Percentiles rank a stretch among this genome's conserved stretches.
phyloP scores from a whole-genome alignment of 139 green algal species.

The Closterium sp. region DNA sequence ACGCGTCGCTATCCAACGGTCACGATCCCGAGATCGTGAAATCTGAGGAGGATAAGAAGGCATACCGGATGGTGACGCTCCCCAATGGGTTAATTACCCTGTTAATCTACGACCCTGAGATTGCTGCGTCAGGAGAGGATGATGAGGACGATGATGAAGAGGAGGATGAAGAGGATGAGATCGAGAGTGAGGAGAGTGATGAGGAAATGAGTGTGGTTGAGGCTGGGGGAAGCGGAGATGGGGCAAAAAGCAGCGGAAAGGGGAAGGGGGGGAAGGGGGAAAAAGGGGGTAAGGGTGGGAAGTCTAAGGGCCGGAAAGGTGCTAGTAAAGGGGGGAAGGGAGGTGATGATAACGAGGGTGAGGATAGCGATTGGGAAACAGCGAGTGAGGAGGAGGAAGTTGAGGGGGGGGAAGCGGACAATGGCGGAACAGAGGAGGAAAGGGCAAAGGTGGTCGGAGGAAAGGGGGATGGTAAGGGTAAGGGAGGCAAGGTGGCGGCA shows the following conservation, averaged over 20 bases:
- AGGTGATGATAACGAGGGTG: conserved; percentile 2
- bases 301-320: background rate
- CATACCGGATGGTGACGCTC: conserved; percentile 69
- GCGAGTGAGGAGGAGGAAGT: conserved; percentile 24
- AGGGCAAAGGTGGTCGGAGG: background rate
- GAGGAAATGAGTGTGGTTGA: conserved; percentile 10
- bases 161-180: conserved; percentile 46
- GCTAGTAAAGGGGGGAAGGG: background rate
- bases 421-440: background rate
- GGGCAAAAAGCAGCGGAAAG: conserved; percentile 26
- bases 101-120: conserved; percentile 88
- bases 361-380: conserved; percentile 32
- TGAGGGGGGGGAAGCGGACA: conserved; percentile 21
- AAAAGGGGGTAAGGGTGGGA: background rate
- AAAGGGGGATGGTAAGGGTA: background rate
- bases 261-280: conserved; percentile 1
- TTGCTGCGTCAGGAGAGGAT: conserved; percentile 49
- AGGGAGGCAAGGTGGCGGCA: background rate
- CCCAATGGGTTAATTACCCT: conserved; percentile 76
- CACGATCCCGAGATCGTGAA: conserved; percentile 33
- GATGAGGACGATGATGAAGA: conserved; percentile 57
- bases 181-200: conserved; percentile 7
- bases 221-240: background rate
- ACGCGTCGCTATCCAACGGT: background rate
- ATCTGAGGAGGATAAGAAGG: conserved; percentile 68